Conservation (phyloP, 768 basidiomycete genomes). For the Podaxis sp. region DNA sequence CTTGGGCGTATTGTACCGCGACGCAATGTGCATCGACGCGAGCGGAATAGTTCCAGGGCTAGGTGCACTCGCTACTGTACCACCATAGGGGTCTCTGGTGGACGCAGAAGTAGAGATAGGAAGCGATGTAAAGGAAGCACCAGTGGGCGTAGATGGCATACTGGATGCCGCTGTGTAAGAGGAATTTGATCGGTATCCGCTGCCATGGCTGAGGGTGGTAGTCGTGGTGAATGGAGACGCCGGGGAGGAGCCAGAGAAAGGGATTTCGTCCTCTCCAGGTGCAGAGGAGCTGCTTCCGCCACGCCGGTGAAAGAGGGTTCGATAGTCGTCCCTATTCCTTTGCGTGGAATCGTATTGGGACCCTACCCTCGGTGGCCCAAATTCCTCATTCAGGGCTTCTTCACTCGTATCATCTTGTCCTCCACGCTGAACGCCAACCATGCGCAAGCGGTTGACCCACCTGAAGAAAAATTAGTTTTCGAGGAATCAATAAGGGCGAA, state of each 20-base stretch:
- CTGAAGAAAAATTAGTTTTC: constrained; percentile 33
- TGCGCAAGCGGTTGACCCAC: constrained; percentile 81
- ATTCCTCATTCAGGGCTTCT: constrained; percentile 7
- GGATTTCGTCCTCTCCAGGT: constrained; percentile 24
- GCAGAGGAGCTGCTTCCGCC: constrained; percentile 21
- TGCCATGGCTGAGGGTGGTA: neutral
- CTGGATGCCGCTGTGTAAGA: constrained; percentile 22
- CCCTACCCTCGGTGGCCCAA: constrained; percentile 3
- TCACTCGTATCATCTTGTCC: constrained; percentile 25
- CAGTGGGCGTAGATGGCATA: constrained; percentile 35
- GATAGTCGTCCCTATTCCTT: neutral
- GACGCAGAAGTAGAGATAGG: constrained; percentile 1
- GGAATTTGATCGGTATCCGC: constrained; percentile 7
- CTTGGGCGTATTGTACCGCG: constrained; percentile 27
- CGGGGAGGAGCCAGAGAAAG: constrained; percentile 22
- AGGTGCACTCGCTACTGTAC: constrained; percentile 18
- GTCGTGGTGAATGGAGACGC: constrained; percentile 31
- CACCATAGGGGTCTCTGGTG: constrained; percentile 8
- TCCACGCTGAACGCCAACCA: constrained; percentile 71
- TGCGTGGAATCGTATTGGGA: neutral
- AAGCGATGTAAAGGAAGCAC: constrained; percentile 24
- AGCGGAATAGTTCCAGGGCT: constrained; percentile 29
- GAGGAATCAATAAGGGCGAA: constrained; percentile 11
- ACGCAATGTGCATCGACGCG: constrained; percentile 30
- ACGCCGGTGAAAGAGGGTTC: constrained; percentile 17